Base-by-base conservation (phyloP, 306 rosid genomes). In the Argentina anserina region DNA sequence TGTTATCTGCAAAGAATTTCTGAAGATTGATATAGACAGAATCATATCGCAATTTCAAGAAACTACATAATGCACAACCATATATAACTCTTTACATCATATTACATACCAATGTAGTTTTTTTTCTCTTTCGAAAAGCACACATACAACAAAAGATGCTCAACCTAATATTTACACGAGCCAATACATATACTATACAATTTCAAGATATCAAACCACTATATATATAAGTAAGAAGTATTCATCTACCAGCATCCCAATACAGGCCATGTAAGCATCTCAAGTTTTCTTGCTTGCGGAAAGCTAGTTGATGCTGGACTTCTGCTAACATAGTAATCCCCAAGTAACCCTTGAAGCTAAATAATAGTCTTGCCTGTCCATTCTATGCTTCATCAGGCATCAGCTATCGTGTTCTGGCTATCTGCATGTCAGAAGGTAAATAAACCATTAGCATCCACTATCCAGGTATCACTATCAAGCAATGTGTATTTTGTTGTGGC, bases 401-500 rank as follows among this genome's bases (percentile, higher is more conserved):
- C 40, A 71, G 75, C 33, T 76, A 65, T 78, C 34, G 47, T 49
- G 10, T 69, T n/a, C 62, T 67, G 62, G 67, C 70, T 26, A 33
- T 39, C 84, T 81, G 81, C 76, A 46, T 23, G 59, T 63, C 45
- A 75, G 33, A 26, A 34, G 55, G 42, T 41, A 49, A n/a, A 60
- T 9, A 13, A 1, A 63, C 33, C 23, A 61, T 63, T 26, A 74
- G 55, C 14, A 49, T 70, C 28, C 50, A 69, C 45, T 25, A 49
- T 61, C 28, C 40, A 13, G 25, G 43, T 61, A 61, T 33, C 12
- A 61, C 42, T 34, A 36, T 17, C 8, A 60, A 4, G 41, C 7
- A 33, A 61, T 34, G 3, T 33, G 28, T n/a, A 17, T 62, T 26
- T 62, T 62, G 25, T 18, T 18, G 7, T 1, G 65, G 23, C 7